Evolutionary conservation across 257 asterid species (phyloP).

Genomic region (Plantago ovata): DNA sequence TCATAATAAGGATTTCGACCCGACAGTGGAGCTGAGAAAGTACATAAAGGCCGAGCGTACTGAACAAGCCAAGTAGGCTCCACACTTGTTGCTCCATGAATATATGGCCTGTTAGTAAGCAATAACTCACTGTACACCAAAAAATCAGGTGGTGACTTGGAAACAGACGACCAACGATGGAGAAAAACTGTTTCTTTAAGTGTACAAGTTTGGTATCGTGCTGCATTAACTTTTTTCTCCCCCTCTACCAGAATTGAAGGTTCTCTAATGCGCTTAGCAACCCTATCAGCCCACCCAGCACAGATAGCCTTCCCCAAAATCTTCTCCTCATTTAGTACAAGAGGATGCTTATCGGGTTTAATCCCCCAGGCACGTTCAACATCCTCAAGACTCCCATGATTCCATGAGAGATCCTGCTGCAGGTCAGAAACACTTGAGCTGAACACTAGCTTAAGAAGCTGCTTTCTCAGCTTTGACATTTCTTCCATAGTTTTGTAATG

Average conservation of each 20-base stretch:
- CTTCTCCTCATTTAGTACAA: slow-evolving; percentile 65
- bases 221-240: slow-evolving; percentile 47
- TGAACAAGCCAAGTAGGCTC: slow-evolving; percentile 65
- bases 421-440: too few relatives aligned
- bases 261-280: slow-evolving; percentile 63
- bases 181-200: slow-evolving; percentile 72
- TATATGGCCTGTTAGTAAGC: slow-evolving; percentile 79
- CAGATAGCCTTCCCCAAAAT: slow-evolving; percentile 81
- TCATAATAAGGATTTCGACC: slow-evolving; percentile 78
- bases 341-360: slow-evolving; percentile 52
- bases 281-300: too few relatives aligned
- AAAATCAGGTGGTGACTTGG: too few relatives aligned
- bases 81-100: slow-evolving; percentile 80
- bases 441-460: too few relatives aligned
- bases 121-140: too few relatives aligned
- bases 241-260: slow-evolving; percentile 42
- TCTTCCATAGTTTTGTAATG: slow-evolving; percentile 80
- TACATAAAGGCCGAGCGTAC: too few relatives aligned
- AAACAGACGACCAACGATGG: slow-evolving; percentile 66
- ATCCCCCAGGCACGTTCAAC: slow-evolving; percentile 70
- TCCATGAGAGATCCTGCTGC: slow-evolving; percentile 81
- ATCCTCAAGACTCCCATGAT: slow-evolving; percentile 53
- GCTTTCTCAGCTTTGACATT: too few relatives aligned
- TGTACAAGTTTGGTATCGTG: slow-evolving; percentile 69
- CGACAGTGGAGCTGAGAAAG: slow-evolving; percentile 72